phyloP scores from a whole-genome alignment of 768 basidiomycete genomes.

The Tulasnella sp. region DNA sequence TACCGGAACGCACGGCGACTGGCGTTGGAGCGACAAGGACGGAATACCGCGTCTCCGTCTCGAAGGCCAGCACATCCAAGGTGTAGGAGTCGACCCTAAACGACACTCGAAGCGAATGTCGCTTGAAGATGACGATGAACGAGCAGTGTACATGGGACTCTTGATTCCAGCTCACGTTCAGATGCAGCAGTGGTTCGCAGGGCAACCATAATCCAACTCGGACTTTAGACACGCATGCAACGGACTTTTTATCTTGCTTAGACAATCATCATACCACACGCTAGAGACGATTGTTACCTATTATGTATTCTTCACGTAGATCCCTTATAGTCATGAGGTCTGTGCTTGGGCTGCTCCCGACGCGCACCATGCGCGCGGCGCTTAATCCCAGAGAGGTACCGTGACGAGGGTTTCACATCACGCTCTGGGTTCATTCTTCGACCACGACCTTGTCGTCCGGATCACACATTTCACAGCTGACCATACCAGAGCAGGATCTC shows the following conservation, averaged over 20 bases:
- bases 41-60: conserved; percentile 17
- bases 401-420: conserved; percentile 7
- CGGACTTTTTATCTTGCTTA: neutral
- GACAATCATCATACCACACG: neutral
- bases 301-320: neutral
- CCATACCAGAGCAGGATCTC: neutral
- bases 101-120: conserved; percentile 1
- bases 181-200: neutral
- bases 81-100: neutral
- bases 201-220: neutral
- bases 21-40: conserved; percentile 23
- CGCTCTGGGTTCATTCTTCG: conserved; percentile 1
- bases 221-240: neutral
- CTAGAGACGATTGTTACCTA: neutral
- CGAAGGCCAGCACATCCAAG: neutral
- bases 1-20: conserved; percentile 20
- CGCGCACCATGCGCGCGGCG: neutral
- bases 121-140: neutral
- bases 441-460: conserved; percentile 16
- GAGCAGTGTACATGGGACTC: neutral
- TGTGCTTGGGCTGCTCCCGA: neutral
- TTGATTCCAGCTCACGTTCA: neutral
- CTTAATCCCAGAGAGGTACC: neutral
- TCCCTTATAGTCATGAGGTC: neutral
- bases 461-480: conserved; percentile 16